Conservation (phyloP, 2,329 filamentous ascomycete species). For the Pezicula radicicola region DNA sequence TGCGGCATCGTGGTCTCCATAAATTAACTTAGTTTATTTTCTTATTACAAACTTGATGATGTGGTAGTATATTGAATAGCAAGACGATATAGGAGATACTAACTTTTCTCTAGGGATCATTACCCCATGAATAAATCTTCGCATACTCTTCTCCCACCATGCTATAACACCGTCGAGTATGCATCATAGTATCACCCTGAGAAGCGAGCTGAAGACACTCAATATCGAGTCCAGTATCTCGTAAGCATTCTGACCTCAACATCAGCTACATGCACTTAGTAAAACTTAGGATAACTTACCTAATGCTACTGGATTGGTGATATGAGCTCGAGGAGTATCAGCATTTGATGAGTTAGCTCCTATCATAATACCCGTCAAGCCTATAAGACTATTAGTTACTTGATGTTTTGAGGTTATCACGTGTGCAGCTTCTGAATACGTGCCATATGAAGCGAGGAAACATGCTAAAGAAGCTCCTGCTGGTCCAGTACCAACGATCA, state of each 20-base stretch:
- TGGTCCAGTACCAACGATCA: slow-evolving; percentile 50
- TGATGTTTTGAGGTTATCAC: neutral
- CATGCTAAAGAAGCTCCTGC: slow-evolving; percentile 52
- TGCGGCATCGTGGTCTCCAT: slow-evolving; percentile 36
- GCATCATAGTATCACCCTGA: slow-evolving; percentile 39
- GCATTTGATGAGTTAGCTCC: slow-evolving; percentile 46
- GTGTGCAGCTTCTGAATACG: neutral
- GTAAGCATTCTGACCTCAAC: slow-evolving; percentile 40
- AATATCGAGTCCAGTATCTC: slow-evolving; percentile 47
- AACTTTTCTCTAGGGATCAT: slow-evolving; percentile 41
- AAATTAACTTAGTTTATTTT: neutral
- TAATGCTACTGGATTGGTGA: slow-evolving; percentile 54
- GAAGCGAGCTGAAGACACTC: slow-evolving; percentile 35
- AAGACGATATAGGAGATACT: neutral
- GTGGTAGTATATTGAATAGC: too few relatives aligned
- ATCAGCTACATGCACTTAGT: neutral
- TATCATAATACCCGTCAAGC: slow-evolving; percentile 51
- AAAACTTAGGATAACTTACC: neutral
- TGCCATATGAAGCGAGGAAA: slow-evolving; percentile 47
- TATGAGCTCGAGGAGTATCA: slow-evolving; percentile 56
- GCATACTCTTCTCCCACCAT: slow-evolving; percentile 52
- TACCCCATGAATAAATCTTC: slow-evolving; percentile 47
- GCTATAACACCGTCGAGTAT: slow-evolving; percentile 49
- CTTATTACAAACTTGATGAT: neutral
- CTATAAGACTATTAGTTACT: slow-evolving; percentile 22